A percentile compares a stretch with the other conserved stretches of the same genome.
Conservation (phyloP, 2,329 filamentous ascomycete species). For the Lasiodiplodia citricola region DNA sequence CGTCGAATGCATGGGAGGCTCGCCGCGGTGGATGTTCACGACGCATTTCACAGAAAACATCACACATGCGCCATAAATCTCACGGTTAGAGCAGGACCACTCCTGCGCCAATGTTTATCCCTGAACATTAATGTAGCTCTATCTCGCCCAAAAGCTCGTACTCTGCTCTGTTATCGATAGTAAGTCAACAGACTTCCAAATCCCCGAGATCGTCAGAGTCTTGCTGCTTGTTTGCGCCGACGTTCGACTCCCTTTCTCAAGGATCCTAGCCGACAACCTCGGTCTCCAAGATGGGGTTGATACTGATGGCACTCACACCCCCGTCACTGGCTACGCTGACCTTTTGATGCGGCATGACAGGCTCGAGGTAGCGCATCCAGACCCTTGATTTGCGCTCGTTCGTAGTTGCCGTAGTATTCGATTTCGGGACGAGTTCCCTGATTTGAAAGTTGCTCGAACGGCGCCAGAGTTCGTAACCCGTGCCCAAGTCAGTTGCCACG, state of each 20-base stretch:
- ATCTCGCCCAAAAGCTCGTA: too few species aligned
- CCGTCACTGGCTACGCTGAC: background rate
- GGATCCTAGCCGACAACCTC: background rate
- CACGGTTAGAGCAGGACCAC: too few species aligned
- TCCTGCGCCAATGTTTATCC: too few species aligned
- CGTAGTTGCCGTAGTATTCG: background rate
- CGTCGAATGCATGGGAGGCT: background rate
- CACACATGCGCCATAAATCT: too few species aligned
- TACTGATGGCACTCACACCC: background rate
- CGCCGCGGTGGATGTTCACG: background rate
- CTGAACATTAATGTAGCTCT: too few species aligned
- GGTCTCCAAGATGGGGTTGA: background rate
- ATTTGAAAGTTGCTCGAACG: background rate
- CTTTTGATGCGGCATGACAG: background rate
- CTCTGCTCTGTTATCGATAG: too few species aligned
- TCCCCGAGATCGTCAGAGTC: too few species aligned
- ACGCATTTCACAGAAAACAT: too few species aligned
- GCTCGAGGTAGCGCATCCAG: background rate
- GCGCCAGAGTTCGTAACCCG: background rate
- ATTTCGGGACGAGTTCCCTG: background rate
- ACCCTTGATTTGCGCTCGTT: background rate
- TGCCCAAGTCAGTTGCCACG: background rate
- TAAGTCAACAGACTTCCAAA: too few species aligned
- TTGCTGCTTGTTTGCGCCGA: too few species aligned
- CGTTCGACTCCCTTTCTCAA: background rate